Base-by-base conservation (phyloP, 495 filamentous ascomycete species). In the Hypoxylon intermedium region DNA sequence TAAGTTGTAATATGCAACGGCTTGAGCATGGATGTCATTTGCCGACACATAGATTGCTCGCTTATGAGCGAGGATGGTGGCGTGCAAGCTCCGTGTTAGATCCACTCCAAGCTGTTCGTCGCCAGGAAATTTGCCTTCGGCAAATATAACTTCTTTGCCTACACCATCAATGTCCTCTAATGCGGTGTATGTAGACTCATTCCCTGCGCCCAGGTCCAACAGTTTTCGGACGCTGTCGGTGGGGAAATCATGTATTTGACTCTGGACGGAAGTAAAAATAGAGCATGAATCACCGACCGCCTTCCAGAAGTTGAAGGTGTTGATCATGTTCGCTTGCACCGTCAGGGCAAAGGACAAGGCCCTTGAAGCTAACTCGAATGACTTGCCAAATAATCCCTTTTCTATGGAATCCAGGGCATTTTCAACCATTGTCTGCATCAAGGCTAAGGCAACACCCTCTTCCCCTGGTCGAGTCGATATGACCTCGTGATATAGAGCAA, bases 251-350 rank as follows among this genome's bases (percentile, higher is more conserved):
- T 74, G 71, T 6, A 83, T 62, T 16, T 83, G 85, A 31, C 81
- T 77, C 63, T 91, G 91, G 13, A 96, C 83, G 72, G 81, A 89
- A 3, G 89, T 87, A 62, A 94, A 97, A 0, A 94, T 66, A 2
- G 89, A 81, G 73, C 88, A 96, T 2, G 91, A 89, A 75, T 99
- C 94, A n/a, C 87, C 93, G 13, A 97, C 75, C 3, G 88, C 86
- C 72, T 93, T 98, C 94, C 94, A 98, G 18, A 97, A 81, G 65
- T 96, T 98, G 77, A 98, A 97, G 1, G 91, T 89, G 19, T 87
- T 81, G 23, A 79, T 77, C 20, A 79, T 70, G 24, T 53, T 63
- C 9, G 53, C 51, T 0, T 72, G 69, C 6, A 73, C 76, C 16
- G 71, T 63, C 0, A 63, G 58, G 6, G 75, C 77, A 48, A 77